Evolutionary conservation across 768 basidiomycete genomes (phyloP).

Genomic region (Baorangia bicolor): DNA sequence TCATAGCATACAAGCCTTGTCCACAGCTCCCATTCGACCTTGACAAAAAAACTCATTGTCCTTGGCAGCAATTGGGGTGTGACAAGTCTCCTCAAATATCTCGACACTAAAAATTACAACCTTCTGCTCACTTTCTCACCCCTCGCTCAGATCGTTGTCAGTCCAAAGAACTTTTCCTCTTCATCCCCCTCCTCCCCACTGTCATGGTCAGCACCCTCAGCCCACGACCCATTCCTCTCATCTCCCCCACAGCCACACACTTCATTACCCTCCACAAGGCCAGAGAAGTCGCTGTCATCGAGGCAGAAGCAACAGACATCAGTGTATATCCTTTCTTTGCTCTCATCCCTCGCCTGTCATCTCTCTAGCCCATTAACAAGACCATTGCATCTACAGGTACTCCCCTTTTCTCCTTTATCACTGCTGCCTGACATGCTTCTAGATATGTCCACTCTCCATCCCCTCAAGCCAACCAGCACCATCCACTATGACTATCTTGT

Average conservation of each 20-base stretch:
- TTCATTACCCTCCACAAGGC: slow-evolving; percentile 92
- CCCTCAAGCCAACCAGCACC: slow-evolving; percentile 52
- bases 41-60: slow-evolving; percentile 87
- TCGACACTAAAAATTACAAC: slow-evolving; percentile 95
- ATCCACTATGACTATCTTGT: slow-evolving; percentile 95
- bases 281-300: slow-evolving; percentile 84
- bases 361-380: slow-evolving; percentile 69
- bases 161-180: slow-evolving; percentile 98
- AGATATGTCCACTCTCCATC: slow-evolving; percentile 29
- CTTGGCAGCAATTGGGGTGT: slow-evolving; percentile 97
- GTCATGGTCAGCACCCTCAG: slow-evolving; percentile 93
- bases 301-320: slow-evolving; percentile 89
- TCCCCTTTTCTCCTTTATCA: slow-evolving; percentile 16
- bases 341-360: neutral
- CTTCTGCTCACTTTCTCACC: neutral
- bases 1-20: slow-evolving; percentile 35
- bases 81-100: slow-evolving; percentile 83
- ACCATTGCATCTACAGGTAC: slow-evolving; percentile 87
- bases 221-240: slow-evolving; percentile 55
- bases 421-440: neutral
- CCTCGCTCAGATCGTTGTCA: slow-evolving; percentile 72
- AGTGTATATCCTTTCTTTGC: slow-evolving; percentile 50
- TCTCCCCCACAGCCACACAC: slow-evolving; percentile 60
- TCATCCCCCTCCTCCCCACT: slow-evolving; percentile 92
- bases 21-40: slow-evolving; percentile 85